These are phyloP conservation scores for Leccinum longicurvipes DNA, from an alignment of 768 basidiomycete genomes.

Conservation along the genomic window DNA sequence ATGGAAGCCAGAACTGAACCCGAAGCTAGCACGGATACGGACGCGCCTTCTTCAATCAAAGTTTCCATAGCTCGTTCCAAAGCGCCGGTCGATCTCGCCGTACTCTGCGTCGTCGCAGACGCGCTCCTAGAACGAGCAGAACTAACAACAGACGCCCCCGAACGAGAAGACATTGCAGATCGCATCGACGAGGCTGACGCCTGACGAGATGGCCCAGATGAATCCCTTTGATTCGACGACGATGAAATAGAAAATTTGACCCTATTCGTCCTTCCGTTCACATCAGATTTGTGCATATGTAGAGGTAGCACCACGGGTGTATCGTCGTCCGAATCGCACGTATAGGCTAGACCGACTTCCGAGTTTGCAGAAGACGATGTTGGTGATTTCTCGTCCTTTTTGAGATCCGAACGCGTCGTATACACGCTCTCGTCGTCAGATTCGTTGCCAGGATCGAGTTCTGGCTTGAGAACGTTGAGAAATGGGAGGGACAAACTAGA, in stretches of 20 bases:
- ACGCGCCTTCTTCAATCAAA: conserved; percentile 43
- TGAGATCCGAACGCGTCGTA: conserved; percentile 29
- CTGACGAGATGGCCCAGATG: conserved; percentile 26
- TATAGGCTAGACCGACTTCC: conserved; percentile 39
- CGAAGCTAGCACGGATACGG: conserved; percentile 33
- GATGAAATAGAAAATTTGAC: conserved; percentile 36
- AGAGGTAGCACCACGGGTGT: conserved; percentile 32
- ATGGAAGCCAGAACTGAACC: conserved; percentile 33
- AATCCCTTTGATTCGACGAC: conserved; percentile 13
- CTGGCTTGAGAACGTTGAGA: conserved; percentile 50
- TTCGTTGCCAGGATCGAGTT: conserved; percentile 21
- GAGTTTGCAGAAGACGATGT: conserved; percentile 29
- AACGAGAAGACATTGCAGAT: conserved; percentile 19
- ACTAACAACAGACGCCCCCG: conserved; percentile 8
- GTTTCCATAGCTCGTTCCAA: conserved; percentile 51
- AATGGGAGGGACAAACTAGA: conserved; percentile 45
- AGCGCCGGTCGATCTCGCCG: conserved; percentile 34
- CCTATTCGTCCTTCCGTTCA: conserved; percentile 15
- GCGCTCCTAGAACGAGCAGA: conserved; percentile 21
- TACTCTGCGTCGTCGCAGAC: conserved; percentile 29
- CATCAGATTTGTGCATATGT: conserved; percentile 21
- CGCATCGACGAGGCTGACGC: conserved; percentile 22
- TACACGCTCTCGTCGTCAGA: conserved; percentile 36
- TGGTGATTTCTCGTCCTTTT: conserved; percentile 13
- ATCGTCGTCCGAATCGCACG: conserved; percentile 31